Evolutionary conservation across 148 eudicot genomes (phyloP).

Genomic region (Fagopyrum tataricum): DNA sequence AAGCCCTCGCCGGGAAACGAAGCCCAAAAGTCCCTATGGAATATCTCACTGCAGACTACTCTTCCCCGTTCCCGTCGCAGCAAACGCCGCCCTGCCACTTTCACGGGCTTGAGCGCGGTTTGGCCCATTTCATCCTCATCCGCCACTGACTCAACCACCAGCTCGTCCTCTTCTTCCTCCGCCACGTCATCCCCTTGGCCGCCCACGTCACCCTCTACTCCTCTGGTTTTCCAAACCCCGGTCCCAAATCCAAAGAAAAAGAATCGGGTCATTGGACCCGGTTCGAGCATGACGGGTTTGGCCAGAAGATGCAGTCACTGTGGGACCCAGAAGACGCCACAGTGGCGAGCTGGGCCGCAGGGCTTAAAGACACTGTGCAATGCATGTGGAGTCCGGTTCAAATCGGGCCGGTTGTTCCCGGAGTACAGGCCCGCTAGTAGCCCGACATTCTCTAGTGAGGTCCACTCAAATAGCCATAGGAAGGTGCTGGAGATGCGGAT

Average conservation of each 20-base stretch:
- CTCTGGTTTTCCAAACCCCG: neutral
- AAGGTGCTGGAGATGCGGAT: conserved; percentile 6
- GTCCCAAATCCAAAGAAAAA: neutral
- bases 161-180: neutral
- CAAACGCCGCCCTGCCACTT: neutral
- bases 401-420: conserved; percentile 3
- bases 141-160: neutral
- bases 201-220: conserved; percentile 2
- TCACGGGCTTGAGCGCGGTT: neutral
- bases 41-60: neutral
- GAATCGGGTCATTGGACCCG: neutral
- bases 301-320: neutral
- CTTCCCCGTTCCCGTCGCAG: neutral
- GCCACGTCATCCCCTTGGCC: conserved; percentile 6
- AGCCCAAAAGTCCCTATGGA: neutral
- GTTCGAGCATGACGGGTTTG: neutral
- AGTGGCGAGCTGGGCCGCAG: neutral
- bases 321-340: conserved; percentile 4
- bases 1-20: neutral
- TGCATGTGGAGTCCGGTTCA: conserved; percentile 1
- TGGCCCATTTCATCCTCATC: neutral
- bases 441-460: conserved; percentile 2
- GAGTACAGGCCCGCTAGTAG: conserved; percentile 10
- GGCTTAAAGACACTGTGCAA: neutral
- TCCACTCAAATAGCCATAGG: conserved; percentile 1